Evolutionary conservation across 441 rosid genomes (phyloP), one percentile per base, ranked within the genome.

Genomic region (Pelargonium cotyledonis): DNA sequence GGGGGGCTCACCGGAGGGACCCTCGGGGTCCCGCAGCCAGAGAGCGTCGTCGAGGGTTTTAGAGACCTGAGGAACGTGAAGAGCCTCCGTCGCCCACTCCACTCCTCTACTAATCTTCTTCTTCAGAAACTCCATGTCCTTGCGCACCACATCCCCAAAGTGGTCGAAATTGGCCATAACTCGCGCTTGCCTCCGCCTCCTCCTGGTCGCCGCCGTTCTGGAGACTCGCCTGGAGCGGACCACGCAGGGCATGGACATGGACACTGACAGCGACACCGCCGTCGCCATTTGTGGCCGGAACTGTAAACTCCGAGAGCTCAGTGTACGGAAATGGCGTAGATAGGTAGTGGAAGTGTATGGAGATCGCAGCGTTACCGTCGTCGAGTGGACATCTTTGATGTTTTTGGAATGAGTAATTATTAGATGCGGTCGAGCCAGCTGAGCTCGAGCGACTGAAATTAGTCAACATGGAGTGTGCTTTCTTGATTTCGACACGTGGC

Each of bases 21-120:
- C 90, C 80, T 94, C 99, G 18, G 91, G 83, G 66, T 83, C 78
- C 47, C 88, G 81, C 16, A 94, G 89, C 97, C 99, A 94, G 62
- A 91, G 72, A 16, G 83, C 26, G 43, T 88, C 89, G 66, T 87
- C 92, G 2, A 87, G 70, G 16, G 85, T 67, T 74, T 83, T 91
- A 31, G 83, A 72, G 67, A 83, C 88, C 77, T 81, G 80, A 2
- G 92, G 89, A 58, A 91, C 66, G 19, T 81, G 90, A 69, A 94
- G 81, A 43, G 83, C 78, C 62, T 81, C 81, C 44, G 79, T 86
- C 9, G 96, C 95, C 96, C 95, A 91, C 31, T 75, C 82, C 19
- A 87, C 38, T 71, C 98, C 95, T 72, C 66, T 77, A 3, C 80
- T 70, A 18, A 91, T 78, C 64, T 83, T 81, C 53, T 83, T 82